These are phyloP conservation scores for Volvox africanus DNA, from an alignment of 139 green algal genomes.

Conservation along the genomic window DNA sequence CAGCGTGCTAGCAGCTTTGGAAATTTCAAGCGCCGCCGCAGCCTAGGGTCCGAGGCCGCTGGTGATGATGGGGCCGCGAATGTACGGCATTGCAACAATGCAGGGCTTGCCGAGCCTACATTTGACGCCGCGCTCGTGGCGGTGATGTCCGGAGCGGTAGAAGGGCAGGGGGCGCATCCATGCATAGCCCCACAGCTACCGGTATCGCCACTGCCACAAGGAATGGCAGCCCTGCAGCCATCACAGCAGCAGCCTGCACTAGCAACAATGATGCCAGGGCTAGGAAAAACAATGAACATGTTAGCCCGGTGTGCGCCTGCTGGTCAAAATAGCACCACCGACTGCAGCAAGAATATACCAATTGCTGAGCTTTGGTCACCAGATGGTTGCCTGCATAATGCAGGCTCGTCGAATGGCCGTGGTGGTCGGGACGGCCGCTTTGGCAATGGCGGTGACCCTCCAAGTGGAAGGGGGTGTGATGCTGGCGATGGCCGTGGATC, in stretches of 20 bases:
- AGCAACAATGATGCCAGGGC: no score
- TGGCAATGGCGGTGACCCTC: neutral
- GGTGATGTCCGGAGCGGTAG: neutral
- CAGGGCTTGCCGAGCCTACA: neutral
- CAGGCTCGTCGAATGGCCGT: no score
- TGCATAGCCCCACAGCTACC: no score
- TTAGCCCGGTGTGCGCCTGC: no score
- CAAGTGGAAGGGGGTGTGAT: neutral
- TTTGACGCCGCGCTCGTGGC: neutral
- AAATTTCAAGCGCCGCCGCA: constrained; percentile 24
- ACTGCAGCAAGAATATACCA: neutral
- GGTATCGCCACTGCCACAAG: no score
- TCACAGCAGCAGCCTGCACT: no score
- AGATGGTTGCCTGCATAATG: neutral
- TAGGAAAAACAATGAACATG: no score
- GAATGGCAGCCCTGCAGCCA: no score
- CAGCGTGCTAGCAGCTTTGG: neutral
- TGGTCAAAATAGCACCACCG: no score
- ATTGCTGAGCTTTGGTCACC: neutral
- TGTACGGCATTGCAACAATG: constrained; percentile 11
- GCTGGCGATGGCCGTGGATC: neutral
- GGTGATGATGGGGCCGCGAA: neutral
- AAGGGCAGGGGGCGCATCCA: no score
- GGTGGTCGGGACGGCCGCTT: neutral
- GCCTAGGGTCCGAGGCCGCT: neutral